These are phyloP conservation scores for Cadophora luteo-olivacea DNA, from an alignment of 2,329 filamentous ascomycete species.

Conservation along the genomic window DNA sequence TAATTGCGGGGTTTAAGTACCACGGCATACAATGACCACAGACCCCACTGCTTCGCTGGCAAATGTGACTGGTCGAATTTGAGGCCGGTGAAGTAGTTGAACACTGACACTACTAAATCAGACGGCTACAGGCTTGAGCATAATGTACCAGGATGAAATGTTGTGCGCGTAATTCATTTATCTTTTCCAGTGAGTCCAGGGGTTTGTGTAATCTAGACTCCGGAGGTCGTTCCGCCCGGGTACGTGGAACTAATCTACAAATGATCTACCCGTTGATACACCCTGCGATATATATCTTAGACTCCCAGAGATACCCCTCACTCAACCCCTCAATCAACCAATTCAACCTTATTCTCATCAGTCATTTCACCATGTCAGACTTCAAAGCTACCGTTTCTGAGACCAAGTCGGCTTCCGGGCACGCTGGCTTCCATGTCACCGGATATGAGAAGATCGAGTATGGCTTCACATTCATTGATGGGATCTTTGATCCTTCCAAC, in stretches of 20 bases:
- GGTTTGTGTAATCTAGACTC: not conserved
- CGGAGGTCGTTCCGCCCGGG: not conserved
- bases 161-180: not conserved
- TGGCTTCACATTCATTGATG: slow-evolving; percentile 76
- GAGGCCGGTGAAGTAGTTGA: not conserved
- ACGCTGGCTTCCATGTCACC: slow-evolving; percentile 69
- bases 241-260: not conserved
- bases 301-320: not conserved
- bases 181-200: not conserved
- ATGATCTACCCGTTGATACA: not conserved
- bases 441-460: slow-evolving; percentile 81
- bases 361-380: slow-evolving; percentile 65
- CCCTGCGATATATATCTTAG: not conserved
- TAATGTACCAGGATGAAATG: not conserved
- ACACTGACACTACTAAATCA: not conserved
- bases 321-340: too few relatives aligned
- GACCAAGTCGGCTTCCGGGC: slow-evolving; percentile 53
- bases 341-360: not conserved
- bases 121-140: too few relatives aligned
- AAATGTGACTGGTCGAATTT: not conserved
- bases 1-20: not conserved
- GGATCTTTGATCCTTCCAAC: slow-evolving; percentile 67
- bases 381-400: slow-evolving; percentile 69
- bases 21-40: not conserved
- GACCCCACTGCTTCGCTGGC: not conserved